Evolutionary conservation across 2,329 filamentous ascomycete species (phyloP).

Genomic region (Trichoderma gracile): DNA sequence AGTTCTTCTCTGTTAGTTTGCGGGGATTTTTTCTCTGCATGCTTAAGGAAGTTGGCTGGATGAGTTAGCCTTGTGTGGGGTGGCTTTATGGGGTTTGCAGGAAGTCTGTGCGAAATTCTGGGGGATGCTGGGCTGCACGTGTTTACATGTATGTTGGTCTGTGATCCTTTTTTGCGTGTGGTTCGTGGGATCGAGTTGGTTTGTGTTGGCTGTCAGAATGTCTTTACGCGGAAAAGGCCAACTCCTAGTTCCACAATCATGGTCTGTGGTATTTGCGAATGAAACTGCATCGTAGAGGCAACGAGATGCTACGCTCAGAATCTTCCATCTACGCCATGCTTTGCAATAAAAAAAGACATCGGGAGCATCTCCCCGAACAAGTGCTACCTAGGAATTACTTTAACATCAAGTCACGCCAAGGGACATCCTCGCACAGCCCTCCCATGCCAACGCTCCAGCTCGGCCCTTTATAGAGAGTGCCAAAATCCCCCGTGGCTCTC

Average conservation of each 20-base stretch:
- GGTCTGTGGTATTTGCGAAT: too few species aligned
- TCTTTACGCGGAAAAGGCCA: too few species aligned
- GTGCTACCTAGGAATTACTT: neutral
- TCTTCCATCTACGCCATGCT: neutral
- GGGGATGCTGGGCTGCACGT: too few species aligned
- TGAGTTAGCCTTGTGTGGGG: too few species aligned
- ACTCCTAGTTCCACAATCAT: too few species aligned
- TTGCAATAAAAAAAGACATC: neutral
- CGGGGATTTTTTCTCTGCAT: neutral
- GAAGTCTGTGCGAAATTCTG: too few species aligned
- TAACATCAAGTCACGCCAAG: neutral
- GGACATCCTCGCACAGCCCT: neutral
- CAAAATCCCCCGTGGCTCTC: neutral
- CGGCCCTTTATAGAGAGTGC: neutral
- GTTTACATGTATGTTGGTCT: too few species aligned
- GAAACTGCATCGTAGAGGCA: neutral
- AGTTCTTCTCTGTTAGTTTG: conserved; percentile 10
- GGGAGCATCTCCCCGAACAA: neutral
- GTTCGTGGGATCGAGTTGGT: neutral
- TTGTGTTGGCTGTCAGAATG: neutral
- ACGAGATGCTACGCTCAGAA: neutral
- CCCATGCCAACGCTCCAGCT: neutral
- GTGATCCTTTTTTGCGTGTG: too few species aligned
- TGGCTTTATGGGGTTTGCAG: too few species aligned
- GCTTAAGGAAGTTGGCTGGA: too few species aligned